Percentiles rank a stretch among this genome's conserved stretches.
Conservation (phyloP, 2,329 filamentous ascomycete genomes). For the Erysiphe pulchra region DNA sequence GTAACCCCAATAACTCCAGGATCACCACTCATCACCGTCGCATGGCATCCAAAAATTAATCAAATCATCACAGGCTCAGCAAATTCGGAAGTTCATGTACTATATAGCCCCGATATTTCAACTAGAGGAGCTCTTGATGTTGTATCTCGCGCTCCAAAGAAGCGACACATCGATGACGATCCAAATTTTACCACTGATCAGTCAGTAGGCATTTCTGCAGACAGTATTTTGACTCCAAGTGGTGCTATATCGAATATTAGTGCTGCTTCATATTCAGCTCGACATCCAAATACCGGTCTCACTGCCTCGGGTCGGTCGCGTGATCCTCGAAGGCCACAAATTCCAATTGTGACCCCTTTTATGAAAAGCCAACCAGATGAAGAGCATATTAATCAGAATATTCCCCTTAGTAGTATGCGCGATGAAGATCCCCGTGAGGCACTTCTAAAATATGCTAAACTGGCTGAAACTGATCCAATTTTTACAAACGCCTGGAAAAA, state of each 20-base stretch:
- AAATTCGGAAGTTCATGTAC: slow-evolving; percentile 67
- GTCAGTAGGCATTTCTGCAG: slow-evolving; percentile 54
- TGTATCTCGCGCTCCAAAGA: slow-evolving; percentile 83
- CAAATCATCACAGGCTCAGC: slow-evolving; percentile 88
- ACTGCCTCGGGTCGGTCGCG: slow-evolving; percentile 52
- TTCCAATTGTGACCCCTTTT: slow-evolving; percentile 69
- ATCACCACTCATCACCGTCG: slow-evolving; percentile 55
- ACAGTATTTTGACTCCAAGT: slow-evolving; percentile 50
- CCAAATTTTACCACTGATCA: slow-evolving; percentile 66
- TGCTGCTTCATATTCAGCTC: slow-evolving; percentile 23
- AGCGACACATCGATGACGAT: slow-evolving; percentile 86
- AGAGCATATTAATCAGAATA: slow-evolving; percentile 65
- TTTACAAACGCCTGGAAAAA: slow-evolving; percentile 86
- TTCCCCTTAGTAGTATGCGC: slow-evolving; percentile 74
- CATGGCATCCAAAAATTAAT: slow-evolving; percentile 88
- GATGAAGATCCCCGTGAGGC: slow-evolving; percentile 93
- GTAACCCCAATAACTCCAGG: slow-evolving; percentile 75
- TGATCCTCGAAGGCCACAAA: slow-evolving; percentile 65
- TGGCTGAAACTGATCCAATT: slow-evolving; percentile 74
- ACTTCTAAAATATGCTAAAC: slow-evolving; percentile 78
- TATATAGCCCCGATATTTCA: slow-evolving; percentile 75
- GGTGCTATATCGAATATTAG: slow-evolving; percentile 26
- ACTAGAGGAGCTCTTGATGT: slow-evolving; percentile 60
- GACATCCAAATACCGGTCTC: slow-evolving; percentile 45
- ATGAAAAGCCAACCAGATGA: slow-evolving; percentile 76